Base-by-base conservation (phyloP, 805 yeast species). In the Candida fluviatilis region DNA sequence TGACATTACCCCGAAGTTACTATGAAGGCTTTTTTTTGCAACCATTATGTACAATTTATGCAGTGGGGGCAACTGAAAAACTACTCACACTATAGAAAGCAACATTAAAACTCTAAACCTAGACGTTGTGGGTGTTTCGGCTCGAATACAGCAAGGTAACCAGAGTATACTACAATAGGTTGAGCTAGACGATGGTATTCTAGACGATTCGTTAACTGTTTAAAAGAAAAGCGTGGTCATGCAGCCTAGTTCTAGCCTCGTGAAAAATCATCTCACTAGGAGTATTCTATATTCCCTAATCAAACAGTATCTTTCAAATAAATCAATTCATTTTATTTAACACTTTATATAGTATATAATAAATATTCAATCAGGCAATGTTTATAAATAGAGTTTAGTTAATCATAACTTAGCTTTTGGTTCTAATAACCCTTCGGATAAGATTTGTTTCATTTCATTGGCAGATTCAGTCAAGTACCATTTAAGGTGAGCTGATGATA, bases 391-490 rank as follows among this genome's bases (percentile, higher is more conserved):
- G 18, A 13, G 10, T 6, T 21, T 10, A 21, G 10, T 21, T 21
- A 30, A 10, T 30, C 54, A 69, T 41, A 68, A 62, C 52, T 69
- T 68, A 29, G 73, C 59, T 54, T 66, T 62, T 32, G 63, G 50
- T 14, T 62, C 54, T 45, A 65, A 57, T 48, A 63, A 58, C 11
- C 63, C 66, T 31, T 52, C 49, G 10, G 60, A 47, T 50, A 90
- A 76, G 18, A 83, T 70, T 36, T 77, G 83, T 49, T 73, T 84
- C 62, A 91, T 67, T 62, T 91, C 95, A 50, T 81, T 82, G 21
- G 95, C 95, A 31, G 93, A 79, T 49, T 82, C 78, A 35, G 78
- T 74, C 51, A 91, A 70, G 58, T 80, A 87, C 59, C 76, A 78
- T 46, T 75, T 78, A 68, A 89, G 55, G 52, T 71, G 68, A 16